Evolutionary conservation across 148 eudicot species (phyloP), one percentile per base, ranked within the genome.

Genomic region (Simmondsia chinensis): DNA sequence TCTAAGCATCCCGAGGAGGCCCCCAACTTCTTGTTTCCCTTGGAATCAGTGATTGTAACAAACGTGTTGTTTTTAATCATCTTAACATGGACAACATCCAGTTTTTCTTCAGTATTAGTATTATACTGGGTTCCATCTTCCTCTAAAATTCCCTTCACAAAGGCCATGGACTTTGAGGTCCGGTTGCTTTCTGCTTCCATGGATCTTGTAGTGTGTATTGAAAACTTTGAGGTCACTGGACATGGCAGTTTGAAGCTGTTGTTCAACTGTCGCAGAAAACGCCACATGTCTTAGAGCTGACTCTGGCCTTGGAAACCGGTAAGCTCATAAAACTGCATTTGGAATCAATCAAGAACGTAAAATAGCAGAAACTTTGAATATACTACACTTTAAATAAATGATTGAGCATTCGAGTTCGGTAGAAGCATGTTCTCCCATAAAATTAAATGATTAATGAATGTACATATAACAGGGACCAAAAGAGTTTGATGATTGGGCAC

Each of bases 51-150:
- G 20, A 91, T 64, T 14, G 94, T 74, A 5, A 91, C 75, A 66
- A 84, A 91, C 6, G 83, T 63, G 44, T 91, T 91, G 72, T 86
- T 91, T 19, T 65, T 74, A 17, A 74, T 64, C 58, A 91, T 9
- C 73, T 85, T 91, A 9, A 91, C 61, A 65, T 79, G 95, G 24
- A 91, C 89, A 10, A 91, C 64, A 59, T 91, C 95, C 27, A 76
- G 67, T 61, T 82, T 71, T 51, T 75, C 54, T 36, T 79, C 89
- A 18, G 53, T 1, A n/a, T 36, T 46, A 20, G 64, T 22, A 37
- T 5, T 7, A 20, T 4, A 0, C 20, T 58, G 22, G 8, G 9
- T 47, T 30, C 36, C 50, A n/a, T 66, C 72, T 23, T 43, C 56
- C 9, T 54, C 57, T 36, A 73, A 33, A 39, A 68, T 36, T n/a